Percentiles rank a stretch among this genome's conserved stretches.
phyloP scores from a whole-genome alignment of 768 basidiomycete species.

The Asterophora parasitica region DNA sequence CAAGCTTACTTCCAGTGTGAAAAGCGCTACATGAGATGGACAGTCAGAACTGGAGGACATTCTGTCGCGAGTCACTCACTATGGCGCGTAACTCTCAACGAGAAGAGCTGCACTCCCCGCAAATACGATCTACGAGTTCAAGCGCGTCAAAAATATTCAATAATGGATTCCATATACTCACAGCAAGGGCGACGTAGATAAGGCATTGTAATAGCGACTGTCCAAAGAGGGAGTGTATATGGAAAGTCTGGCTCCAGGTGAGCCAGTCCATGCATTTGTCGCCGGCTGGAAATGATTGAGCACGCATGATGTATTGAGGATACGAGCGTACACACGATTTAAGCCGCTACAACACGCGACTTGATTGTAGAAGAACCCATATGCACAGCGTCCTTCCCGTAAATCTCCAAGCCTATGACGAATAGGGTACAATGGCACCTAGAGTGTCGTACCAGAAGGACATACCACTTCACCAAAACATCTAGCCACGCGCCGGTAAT shows the following conservation, averaged over 20 bases:
- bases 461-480: slow-evolving; percentile 68
- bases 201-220: slow-evolving; percentile 62
- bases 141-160: background rate
- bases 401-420: slow-evolving; percentile 58
- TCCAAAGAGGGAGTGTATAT: slow-evolving; percentile 49
- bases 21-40: slow-evolving; percentile 46
- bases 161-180: slow-evolving; percentile 27
- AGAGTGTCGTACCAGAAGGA: slow-evolving; percentile 6
- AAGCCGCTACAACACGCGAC: slow-evolving; percentile 67
- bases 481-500: slow-evolving; percentile 69
- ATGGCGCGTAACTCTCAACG: slow-evolving; percentile 64
- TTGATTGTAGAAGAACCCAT: slow-evolving; percentile 70
- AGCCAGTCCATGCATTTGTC: slow-evolving; percentile 64
- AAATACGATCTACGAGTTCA: slow-evolving; percentile 45
- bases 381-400: slow-evolving; percentile 61
- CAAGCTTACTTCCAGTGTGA: slow-evolving; percentile 71
- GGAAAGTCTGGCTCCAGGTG: slow-evolving; percentile 60
- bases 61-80: slow-evolving; percentile 37
- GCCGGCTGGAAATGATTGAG: slow-evolving; percentile 41
- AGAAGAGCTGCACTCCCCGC: slow-evolving; percentile 60
- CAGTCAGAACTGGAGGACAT: slow-evolving; percentile 4
- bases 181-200: slow-evolving; percentile 60
- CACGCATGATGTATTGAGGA: background rate
- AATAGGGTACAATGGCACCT: background rate
- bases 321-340: slow-evolving; percentile 40